Evolutionary conservation across 1,139 yeast genomes (phyloP).

Genomic region (Suhomyces choctaworum): DNA sequence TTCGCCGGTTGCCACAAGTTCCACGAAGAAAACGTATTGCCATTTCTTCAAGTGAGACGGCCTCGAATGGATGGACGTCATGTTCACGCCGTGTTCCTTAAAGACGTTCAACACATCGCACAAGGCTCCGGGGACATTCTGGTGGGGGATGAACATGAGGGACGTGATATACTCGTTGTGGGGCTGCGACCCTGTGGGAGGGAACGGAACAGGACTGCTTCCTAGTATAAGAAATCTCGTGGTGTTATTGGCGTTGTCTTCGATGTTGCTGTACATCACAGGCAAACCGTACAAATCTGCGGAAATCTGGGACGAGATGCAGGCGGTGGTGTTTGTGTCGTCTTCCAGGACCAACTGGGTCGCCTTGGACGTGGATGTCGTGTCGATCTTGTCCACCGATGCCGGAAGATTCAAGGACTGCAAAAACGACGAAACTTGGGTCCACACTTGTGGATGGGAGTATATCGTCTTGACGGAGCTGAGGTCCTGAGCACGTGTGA

Average conservation of each 20-base stretch:
- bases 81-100: slow-evolving; percentile 57
- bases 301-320: slow-evolving; percentile 58
- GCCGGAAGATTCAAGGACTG: slow-evolving; percentile 30
- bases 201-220: slow-evolving; percentile 18
- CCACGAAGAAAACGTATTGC: slow-evolving; percentile 85
- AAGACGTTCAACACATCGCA: slow-evolving; percentile 65
- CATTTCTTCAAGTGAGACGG: slow-evolving; percentile 67
- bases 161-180: slow-evolving; percentile 41
- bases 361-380: slow-evolving; percentile 80
- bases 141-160: slow-evolving; percentile 64
- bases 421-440: slow-evolving; percentile 69
- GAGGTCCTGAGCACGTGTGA: slow-evolving; percentile 50
- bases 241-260: slow-evolving; percentile 73
- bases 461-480: slow-evolving; percentile 56
- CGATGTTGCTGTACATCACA: slow-evolving; percentile 55
- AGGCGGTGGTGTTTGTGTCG: slow-evolving; percentile 39
- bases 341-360: slow-evolving; percentile 60
- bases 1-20: slow-evolving; percentile 41
- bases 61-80: slow-evolving; percentile 73
- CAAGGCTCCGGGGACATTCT: slow-evolving; percentile 73
- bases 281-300: slow-evolving; percentile 63
- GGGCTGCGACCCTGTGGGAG: slow-evolving; percentile 2
- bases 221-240: slow-evolving; percentile 80
- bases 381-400: slow-evolving; percentile 55
- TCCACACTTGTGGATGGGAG: slow-evolving; percentile 99